Evolutionary conservation across 1,284 basidiomycete species (phyloP).

Genomic region (Bjerkandera adusta): DNA sequence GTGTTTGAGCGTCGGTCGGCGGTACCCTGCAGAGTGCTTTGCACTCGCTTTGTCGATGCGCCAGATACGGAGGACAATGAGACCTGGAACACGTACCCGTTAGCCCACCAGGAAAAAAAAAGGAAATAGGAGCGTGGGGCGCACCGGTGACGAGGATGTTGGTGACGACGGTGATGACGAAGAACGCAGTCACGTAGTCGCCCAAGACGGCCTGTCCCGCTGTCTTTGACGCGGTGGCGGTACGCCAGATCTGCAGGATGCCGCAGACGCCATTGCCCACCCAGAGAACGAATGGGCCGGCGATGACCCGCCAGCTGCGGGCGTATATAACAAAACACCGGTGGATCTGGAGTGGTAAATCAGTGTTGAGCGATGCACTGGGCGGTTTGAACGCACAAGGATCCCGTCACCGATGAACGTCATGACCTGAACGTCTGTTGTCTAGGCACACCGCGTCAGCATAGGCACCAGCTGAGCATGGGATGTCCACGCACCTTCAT

Average conservation of each 20-base stretch:
- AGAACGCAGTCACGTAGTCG: conserved; percentile 11
- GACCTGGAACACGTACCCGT: not conserved
- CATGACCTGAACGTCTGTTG: conserved; percentile 10
- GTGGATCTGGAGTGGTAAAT: conserved; percentile 11
- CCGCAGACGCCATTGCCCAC: conserved; percentile 3
- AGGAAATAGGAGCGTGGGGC: not conserved
- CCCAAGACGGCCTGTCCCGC: conserved; percentile 2
- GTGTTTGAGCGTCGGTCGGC: no score
- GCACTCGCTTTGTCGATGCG: conserved; percentile 7
- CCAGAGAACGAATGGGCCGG: conserved; percentile 10
- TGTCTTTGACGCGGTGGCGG: conserved; percentile 7
- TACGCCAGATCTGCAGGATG: conserved; percentile 3
- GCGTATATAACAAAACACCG: conserved; percentile 11
- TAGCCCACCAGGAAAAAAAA: no score
- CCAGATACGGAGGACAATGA: conserved; percentile 12
- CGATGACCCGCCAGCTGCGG: conserved; percentile 8
- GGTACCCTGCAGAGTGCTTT: no score
- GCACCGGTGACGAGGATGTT: conserved; percentile 13
- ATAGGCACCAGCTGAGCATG: conserved; percentile 13
- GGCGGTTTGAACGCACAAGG: conserved; percentile 6
- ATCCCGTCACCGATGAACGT: conserved; percentile 14
- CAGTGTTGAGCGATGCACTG: not conserved
- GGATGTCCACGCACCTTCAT: conserved; percentile 19
- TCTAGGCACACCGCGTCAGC: conserved; percentile 9
- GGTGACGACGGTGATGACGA: conserved; percentile 3